Base-by-base conservation (phyloP, 2,329 filamentous ascomycete species). In the Botrytis tulipae region DNA sequence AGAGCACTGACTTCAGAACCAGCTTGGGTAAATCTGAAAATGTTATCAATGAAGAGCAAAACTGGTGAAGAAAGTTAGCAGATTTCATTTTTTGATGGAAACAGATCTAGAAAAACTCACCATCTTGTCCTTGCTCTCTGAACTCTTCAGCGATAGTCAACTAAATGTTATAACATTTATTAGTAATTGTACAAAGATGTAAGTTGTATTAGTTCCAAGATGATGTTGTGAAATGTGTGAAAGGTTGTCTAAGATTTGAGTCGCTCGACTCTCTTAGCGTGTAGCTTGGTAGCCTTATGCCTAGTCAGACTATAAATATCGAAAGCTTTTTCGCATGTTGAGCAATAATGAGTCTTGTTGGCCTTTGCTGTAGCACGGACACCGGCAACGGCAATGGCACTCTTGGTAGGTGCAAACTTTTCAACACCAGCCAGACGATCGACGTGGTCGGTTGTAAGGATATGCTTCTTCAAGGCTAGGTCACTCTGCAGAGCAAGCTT, bases 11-110 rank as follows among this genome's bases (percentile, higher is more conserved):
- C 96, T 88, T 99, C 96, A 82, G 96, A 98, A 95, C 96, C 96
- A 85, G 96, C 96, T 88, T 98, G 95, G 79, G 95, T 98, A 91
- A 98, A 98, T 83, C 96, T 93, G 94, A 98, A 98, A 87, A 99
- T 98, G 91, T 99, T 99, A 92, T 99, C 96, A 85, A 98, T 98
- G 90, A 98, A 98, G 85, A 98, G 94, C 84, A 98, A 89, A 90
- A 98, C 94, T 92, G 74, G 9, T 40, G 35, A 44, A 42, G 44
- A 42, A 75, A 57, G n/a, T 83, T 77, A 82, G 81, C 73, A 61
- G 3, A 4, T 22, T 29, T 18, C 51, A 4, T 18, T 29, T 54
- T 29, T n/a, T 7, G 12, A n/a, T 16, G 51, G 22, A 18, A 40
- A 20, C 0, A 10, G 4, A 25, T 32, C 5, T 12, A 14, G 51